phyloP scores from a whole-genome alignment of 495 filamentous ascomycete species.

The Talaromyces thailandensis region DNA sequence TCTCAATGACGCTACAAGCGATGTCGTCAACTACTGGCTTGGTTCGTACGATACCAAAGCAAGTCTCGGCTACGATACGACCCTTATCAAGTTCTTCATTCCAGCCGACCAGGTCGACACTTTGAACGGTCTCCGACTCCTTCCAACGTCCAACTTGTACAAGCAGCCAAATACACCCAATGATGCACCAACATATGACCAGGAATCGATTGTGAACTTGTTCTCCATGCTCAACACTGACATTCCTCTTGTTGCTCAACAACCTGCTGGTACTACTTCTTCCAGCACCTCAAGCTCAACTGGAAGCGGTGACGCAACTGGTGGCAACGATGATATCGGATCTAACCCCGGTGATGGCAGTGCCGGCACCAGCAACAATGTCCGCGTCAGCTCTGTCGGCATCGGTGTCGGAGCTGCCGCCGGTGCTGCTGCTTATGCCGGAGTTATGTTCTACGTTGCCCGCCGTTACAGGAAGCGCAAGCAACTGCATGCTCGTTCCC shows the following conservation, averaged over 20 bases:
- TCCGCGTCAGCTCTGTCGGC: conserved; percentile 70
- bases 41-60: conserved; percentile 67
- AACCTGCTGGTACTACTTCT: conserved; percentile 16
- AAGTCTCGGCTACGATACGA: conserved; percentile 71
- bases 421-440: conserved; percentile 86
- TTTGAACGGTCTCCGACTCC: conserved; percentile 54
- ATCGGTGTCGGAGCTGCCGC: conserved; percentile 70
- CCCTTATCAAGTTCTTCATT: conserved; percentile 66
- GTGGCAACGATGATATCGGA: conserved; percentile 14
- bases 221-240: conserved; percentile 76
- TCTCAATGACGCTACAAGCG: conserved; percentile 34
- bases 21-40: conserved; percentile 62
- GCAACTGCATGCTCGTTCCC: conserved; percentile 68
- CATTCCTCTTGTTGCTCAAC: conserved; percentile 58
- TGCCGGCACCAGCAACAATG: conserved; percentile 41
- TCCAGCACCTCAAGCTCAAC: conserved; percentile 13
- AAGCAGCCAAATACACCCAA: conserved; percentile 37
- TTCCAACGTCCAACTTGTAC: conserved; percentile 66
- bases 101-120: conserved; percentile 54
- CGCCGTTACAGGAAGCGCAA: conserved; percentile 86
- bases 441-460: conserved; percentile 96
- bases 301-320: conserved; percentile 10
- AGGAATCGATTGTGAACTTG: conserved; percentile 48
- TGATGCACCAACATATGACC: conserved; percentile 15
- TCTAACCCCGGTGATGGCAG: conserved; percentile 31